Evolutionary conservation across 2,329 filamentous ascomycete species (phyloP).

Genomic region (Fusarium ambrosium): DNA sequence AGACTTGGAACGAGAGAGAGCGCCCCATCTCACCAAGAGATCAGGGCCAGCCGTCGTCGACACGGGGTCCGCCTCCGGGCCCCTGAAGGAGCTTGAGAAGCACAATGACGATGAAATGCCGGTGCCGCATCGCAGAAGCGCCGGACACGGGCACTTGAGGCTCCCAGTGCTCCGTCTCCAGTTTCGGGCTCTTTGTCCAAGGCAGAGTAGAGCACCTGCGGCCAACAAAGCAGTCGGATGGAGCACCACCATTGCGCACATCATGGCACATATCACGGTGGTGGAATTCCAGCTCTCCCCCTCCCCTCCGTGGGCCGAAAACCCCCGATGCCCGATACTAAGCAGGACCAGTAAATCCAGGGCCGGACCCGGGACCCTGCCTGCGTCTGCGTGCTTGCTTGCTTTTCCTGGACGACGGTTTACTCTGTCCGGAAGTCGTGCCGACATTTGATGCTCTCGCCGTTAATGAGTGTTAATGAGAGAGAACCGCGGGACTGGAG

Average conservation of each 20-base stretch:
- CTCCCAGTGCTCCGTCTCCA: constrained; percentile 26
- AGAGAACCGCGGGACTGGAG: constrained; percentile 33
- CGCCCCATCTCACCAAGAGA: constrained; percentile 23
- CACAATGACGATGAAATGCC: constrained; percentile 37
- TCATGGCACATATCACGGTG: constrained; percentile 31
- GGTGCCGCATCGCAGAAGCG: constrained; percentile 23
- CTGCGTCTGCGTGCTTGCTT: constrained; percentile 14
- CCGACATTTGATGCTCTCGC: constrained; percentile 33
- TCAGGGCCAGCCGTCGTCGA: constrained; percentile 43
- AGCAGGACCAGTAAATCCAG: constrained; percentile 10
- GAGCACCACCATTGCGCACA: constrained; percentile 17
- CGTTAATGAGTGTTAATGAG: constrained; percentile 20
- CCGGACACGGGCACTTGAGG: constrained; percentile 21
- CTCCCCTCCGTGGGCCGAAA: constrained; percentile 29
- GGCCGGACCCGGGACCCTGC: constrained; percentile 8
- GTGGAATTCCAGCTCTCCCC: constrained; percentile 12
- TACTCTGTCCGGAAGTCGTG: constrained; percentile 28
- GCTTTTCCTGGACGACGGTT: constrained; percentile 24
- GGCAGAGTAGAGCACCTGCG: constrained; percentile 1
- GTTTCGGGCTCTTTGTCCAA: constrained; percentile 21
- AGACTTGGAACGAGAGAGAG: constrained; percentile 24
- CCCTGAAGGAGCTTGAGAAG: constrained; percentile 30
- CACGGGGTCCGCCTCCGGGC: constrained; percentile 36
- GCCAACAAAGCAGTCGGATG: neutral
- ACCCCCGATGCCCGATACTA: constrained; percentile 30